phyloP scores from a whole-genome alignment of 176 grass and related monocot genomes.

The Carex scoparia region DNA sequence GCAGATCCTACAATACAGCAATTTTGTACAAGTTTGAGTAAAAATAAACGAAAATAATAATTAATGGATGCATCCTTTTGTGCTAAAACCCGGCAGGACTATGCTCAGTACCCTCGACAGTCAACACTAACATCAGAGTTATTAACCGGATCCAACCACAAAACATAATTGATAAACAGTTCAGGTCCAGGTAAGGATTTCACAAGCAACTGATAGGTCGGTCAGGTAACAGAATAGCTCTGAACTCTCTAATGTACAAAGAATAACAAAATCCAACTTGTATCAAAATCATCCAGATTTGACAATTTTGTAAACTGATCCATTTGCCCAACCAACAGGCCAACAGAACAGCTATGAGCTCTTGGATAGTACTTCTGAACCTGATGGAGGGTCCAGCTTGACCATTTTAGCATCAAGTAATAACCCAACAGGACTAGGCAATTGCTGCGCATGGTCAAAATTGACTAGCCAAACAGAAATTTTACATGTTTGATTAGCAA shows the following conservation, averaged over 20 bases:
- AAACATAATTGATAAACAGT: background rate
- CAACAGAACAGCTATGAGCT: background rate
- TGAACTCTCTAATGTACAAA: background rate
- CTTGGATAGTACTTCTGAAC: background rate
- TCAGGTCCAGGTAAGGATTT: background rate
- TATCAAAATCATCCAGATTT: background rate
- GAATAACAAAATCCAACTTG: background rate
- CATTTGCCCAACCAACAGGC: background rate
- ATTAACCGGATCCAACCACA: background rate
- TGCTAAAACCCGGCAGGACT: background rate
- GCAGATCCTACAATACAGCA: conserved; percentile 50
- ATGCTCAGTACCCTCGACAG: background rate
- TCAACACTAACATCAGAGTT: background rate
- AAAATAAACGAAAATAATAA: background rate
- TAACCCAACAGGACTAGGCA: background rate
- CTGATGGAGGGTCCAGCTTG: background rate
- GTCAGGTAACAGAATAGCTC: background rate
- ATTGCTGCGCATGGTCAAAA: background rate
- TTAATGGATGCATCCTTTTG: background rate
- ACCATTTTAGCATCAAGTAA: background rate
- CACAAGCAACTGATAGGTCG: background rate
- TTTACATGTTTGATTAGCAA: background rate
- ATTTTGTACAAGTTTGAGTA: conserved; percentile 17
- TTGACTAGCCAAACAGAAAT: background rate
- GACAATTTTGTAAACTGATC: background rate